phyloP scores from a whole-genome alignment of 345 rosid species.

The Sonneratia caseolaris region DNA sequence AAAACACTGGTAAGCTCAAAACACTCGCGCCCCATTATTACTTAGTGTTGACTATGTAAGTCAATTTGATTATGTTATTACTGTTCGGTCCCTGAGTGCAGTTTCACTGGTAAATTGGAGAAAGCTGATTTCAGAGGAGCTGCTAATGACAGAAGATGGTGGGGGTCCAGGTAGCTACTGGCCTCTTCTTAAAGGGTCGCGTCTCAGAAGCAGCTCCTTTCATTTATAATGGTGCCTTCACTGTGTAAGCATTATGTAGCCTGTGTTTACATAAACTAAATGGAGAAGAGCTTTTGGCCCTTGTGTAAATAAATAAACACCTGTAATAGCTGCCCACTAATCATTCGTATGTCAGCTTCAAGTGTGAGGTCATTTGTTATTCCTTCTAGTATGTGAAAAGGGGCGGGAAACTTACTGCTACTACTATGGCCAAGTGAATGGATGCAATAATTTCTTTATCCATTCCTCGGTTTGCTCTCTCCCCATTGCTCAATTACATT shows the following conservation, averaged over 20 bases:
- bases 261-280: not conserved
- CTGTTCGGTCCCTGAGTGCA: not conserved
- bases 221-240: not conserved
- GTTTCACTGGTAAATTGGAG: conserved; percentile 9
- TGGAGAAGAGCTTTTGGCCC: not conserved
- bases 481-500: too few relatives aligned
- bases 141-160: not conserved
- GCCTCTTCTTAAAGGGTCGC: not conserved
- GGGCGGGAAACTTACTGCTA: too few relatives aligned
- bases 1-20: conserved; percentile 25
- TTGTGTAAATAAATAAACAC: not conserved
- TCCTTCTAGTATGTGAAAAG: too few relatives aligned
- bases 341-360: too few relatives aligned
- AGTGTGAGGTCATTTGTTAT: too few relatives aligned
- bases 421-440: too few relatives aligned
- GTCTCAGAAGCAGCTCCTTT: too few relatives aligned
- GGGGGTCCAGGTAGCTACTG: not conserved
- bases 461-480: too few relatives aligned
- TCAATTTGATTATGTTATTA: not conserved
- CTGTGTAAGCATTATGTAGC: not conserved
- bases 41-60: not conserved
- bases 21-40: not conserved
- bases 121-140: not conserved
- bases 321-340: not conserved
- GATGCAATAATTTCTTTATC: too few relatives aligned